Evolutionary conservation across 2,329 filamentous ascomycete genomes (phyloP), one percentile per base, ranked within the genome.

Genomic region (Epichloe typhina): DNA sequence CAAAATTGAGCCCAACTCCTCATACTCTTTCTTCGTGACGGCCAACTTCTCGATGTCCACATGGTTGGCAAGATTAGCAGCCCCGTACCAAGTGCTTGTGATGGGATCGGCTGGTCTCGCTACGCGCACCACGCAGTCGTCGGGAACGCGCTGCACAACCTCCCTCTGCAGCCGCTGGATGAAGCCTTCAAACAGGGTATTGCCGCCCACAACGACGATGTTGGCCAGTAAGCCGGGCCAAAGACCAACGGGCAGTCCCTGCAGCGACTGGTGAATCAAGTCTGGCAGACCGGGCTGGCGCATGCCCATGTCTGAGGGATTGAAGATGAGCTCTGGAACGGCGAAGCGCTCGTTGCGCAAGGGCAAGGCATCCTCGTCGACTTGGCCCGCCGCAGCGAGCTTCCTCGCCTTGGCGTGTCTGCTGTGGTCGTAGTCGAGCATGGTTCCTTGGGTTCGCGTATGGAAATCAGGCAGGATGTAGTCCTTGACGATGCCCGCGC

Each of bases 281-380:
- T 90, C 86, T 0, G 88, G 79, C 19, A 98, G 73, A 0, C 93
- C 93, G 0, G 84, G 82, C 60, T 95, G 87, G 45, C 81, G 79
- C 66, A 96, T 80, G 1, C 89, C 90, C 42, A 95, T 83, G 66
- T 97, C 91, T 3, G 77, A 76, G 0, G 93, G 93, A 50, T 78
- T 84, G 69, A 98, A 97, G 3, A 98, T 70, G 5, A 97, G 74
- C 64, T 98, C 93, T 0, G 93, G 91, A 0, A 95, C 84, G 2
- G 81, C 74, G 63, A 98, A 98, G 44, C 91, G 80, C 69, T 98
- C 93, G 65, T 96, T 97, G 4, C 88, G 84, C 9, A 98, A 73
- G 0, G 89, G 88, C 55, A 98, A 69, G 13, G 90, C 74, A 63
- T 97, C 90, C 63, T 97, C 91, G 49, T 66, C 62, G 0, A 62